Base-by-base conservation (phyloP, 1,284 basidiomycete genomes). In the Microbotryum lychnidis-dioicae region DNA sequence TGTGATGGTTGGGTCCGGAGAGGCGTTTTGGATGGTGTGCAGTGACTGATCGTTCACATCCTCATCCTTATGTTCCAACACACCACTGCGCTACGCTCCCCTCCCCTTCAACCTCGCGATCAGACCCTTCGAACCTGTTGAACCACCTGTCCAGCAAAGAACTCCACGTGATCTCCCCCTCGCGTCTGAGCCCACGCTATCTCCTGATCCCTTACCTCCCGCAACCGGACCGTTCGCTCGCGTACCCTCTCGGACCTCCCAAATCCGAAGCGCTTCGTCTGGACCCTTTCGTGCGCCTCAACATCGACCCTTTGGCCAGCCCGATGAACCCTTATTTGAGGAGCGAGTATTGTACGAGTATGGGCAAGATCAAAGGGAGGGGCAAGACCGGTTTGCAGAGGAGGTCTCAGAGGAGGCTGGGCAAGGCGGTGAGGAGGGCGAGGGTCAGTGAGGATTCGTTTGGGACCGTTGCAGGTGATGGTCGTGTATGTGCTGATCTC, bases 381-480 rank as follows among this genome's bases (percentile, higher is more conserved):
- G 81, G 81, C 10, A 74, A 82, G 57, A 96, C 91, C 0, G 80
- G 81, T 1, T 79, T 97, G 55, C 92, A 91, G 6, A 82, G 85
- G 76, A 85, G 84, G 75, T 87, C 79, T 66, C 93, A 97, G 76
- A 80, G 91, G 50, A 80, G 80, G 65, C 72, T 97, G 5, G 88
- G 85, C 52, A 93, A 93, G 77, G 89, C 93, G 46, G 87, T 97
- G 62, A 83, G 89, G 60, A 81, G 94, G 60, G 89, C 94, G 57
- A 89, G 89, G 76, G 88, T 69, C 29, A 57, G 68, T 62, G 14
- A 6, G 27, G 27, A 27, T 27, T 27, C 27, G 27, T 27, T 27
- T 27, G 27, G 27, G 27, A 27, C 27, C 27, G 27, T 27, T 6
- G 3, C 6, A 27, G 6, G 27, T 27, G 27, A 27, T 27, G 27